phyloP scores from a whole-genome alignment of 331 rosid genomes.

The Acacia concinna region DNA sequence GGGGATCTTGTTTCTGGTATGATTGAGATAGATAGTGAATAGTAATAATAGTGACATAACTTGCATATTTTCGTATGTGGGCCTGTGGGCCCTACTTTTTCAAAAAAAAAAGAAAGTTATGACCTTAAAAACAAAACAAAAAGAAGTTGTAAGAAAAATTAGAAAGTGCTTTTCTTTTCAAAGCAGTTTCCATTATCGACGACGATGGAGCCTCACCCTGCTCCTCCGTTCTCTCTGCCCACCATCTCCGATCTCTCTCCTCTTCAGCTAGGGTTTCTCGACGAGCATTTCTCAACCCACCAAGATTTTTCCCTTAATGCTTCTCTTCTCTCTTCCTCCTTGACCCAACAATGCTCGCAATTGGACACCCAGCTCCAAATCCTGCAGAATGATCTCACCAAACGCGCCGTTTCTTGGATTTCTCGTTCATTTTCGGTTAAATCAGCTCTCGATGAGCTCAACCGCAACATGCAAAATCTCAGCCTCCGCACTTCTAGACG shows the following conservation, averaged over 20 bases:
- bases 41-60: neutral
- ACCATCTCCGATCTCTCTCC: slow-evolving; percentile 40
- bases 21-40: neutral
- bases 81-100: neutral
- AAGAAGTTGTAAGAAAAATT: neutral
- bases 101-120: neutral
- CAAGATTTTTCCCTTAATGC: slow-evolving; percentile 41
- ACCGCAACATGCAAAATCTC: slow-evolving; percentile 45
- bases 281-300: slow-evolving; percentile 47
- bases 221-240: slow-evolving; percentile 32
- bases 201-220: slow-evolving; percentile 39
- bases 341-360: slow-evolving; percentile 41
- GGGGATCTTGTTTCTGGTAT: too few relatives aligned
- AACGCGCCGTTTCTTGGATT: slow-evolving; percentile 61
- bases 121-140: neutral
- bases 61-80: neutral
- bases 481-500: slow-evolving; percentile 53
- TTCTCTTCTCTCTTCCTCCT: slow-evolving; percentile 37
- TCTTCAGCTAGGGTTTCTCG: slow-evolving; percentile 49
- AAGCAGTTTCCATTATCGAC: neutral
- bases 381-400: slow-evolving; percentile 32
- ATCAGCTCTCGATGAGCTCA: slow-evolving; percentile 40
- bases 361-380: slow-evolving; percentile 36
- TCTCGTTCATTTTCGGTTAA: slow-evolving; percentile 48
- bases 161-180: neutral